Conservation (phyloP, 2,329 filamentous ascomycete genomes). For the Davidsoniella virescens region DNA sequence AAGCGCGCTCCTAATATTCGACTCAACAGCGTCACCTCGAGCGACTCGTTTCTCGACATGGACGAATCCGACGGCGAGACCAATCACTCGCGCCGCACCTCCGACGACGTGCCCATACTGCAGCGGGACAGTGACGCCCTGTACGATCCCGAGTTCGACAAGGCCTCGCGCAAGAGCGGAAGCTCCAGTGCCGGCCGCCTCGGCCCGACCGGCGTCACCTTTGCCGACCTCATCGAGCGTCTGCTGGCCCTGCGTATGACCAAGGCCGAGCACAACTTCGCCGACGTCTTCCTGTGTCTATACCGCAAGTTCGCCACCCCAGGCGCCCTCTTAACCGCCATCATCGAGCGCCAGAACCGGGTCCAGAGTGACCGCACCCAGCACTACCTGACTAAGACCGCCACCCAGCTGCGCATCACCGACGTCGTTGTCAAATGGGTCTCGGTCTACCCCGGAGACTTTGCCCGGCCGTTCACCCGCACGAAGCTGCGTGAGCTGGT, state of each 20-base stretch:
- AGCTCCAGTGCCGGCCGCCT: slow-evolving; percentile 2
- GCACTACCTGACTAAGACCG: slow-evolving; percentile 59
- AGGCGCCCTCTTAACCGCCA: slow-evolving; percentile 56
- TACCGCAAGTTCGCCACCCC: slow-evolving; percentile 90
- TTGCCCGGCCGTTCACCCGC: slow-evolving; percentile 61
- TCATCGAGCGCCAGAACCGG: slow-evolving; percentile 59
- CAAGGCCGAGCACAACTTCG: slow-evolving; percentile 77
- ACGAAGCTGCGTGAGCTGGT: slow-evolving; percentile 62
- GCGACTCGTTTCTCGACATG: slow-evolving; percentile 46
- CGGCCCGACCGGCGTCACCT: slow-evolving; percentile 32
- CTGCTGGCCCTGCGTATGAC: slow-evolving; percentile 68
- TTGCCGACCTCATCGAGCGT: slow-evolving; percentile 71
- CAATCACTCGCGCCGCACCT: slow-evolving; percentile 32
- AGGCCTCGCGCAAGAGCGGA: slow-evolving; percentile 25
- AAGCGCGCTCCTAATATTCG: slow-evolving; percentile 32
- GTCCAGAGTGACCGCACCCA: slow-evolving; percentile 49
- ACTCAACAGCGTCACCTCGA: slow-evolving; percentile 27
- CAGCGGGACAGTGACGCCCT: slow-evolving; percentile 50
- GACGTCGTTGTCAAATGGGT: slow-evolving; percentile 82
- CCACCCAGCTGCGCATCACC: slow-evolving; percentile 68
- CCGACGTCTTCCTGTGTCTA: slow-evolving; percentile 74
- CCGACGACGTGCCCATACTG: slow-evolving; percentile 50
- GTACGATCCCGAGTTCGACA: slow-evolving; percentile 26
- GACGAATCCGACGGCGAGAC: slow-evolving; percentile 57
- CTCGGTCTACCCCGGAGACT: slow-evolving; percentile 78